Conservation (phyloP, 257 asterid species). For the Buddleja alternifolia region DNA sequence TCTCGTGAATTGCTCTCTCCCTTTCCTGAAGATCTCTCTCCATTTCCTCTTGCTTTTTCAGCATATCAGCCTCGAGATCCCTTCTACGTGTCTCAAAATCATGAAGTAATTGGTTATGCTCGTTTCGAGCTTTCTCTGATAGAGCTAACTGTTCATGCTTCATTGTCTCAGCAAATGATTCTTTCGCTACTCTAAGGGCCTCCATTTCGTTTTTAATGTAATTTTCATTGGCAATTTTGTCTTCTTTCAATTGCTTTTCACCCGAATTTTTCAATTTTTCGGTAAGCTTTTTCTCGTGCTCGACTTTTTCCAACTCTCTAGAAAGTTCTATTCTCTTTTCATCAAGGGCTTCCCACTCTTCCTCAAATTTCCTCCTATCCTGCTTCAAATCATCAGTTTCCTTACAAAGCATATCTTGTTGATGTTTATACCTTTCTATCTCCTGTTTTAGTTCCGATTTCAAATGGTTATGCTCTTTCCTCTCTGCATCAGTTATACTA, state of each 20-base stretch:
- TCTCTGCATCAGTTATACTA: constrained; percentile 52
- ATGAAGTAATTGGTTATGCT: constrained; percentile 48
- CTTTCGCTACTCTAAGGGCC: constrained; percentile 68
- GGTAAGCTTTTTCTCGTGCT: constrained; percentile 50
- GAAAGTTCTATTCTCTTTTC: constrained; percentile 61
- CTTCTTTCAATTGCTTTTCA: constrained; percentile 60
- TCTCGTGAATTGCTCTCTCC: constrained; percentile 57
- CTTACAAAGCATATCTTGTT: constrained; percentile 56
- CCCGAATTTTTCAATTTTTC: constrained; percentile 44
- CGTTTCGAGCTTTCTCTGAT: constrained; percentile 51
- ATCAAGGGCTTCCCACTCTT: constrained; percentile 86
- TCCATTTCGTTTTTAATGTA: constrained; percentile 65
- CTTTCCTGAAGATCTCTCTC: constrained; percentile 54
- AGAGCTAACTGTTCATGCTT: constrained; percentile 56
- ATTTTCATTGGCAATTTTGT: constrained; percentile 55
- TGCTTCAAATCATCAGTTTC: constrained; percentile 65
- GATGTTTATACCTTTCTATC: constrained; percentile 62
- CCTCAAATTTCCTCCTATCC: constrained; percentile 73
- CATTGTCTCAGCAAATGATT: constrained; percentile 70
- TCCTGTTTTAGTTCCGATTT: constrained; percentile 67
- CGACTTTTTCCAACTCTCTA: constrained; percentile 47
- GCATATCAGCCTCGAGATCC: constrained; percentile 74
- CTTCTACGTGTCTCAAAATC: constrained; percentile 60
- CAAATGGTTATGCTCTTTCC: constrained; percentile 56
- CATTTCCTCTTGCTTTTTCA: constrained; percentile 61